A percentile compares a stretch with the other conserved stretches of the same genome.
phyloP scores from a whole-genome alignment of 179 eudicot genomes.

The Corrigiola litoralis region DNA sequence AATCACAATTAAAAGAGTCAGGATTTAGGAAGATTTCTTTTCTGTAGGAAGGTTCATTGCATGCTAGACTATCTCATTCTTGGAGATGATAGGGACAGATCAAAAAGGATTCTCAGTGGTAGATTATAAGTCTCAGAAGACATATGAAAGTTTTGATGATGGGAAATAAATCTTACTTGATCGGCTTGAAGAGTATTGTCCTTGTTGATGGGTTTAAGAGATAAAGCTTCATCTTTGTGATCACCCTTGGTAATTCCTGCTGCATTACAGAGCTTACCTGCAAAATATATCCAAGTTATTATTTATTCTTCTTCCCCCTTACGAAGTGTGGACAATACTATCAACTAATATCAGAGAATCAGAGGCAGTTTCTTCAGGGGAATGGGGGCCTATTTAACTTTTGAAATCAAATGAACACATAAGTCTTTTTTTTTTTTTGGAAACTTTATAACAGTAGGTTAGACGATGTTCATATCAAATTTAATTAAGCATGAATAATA shows the following conservation, averaged over 20 bases:
- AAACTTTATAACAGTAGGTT: too few relatives aligned
- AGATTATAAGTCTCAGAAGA: too few relatives aligned
- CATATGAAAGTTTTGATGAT: too few relatives aligned
- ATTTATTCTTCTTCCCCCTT: not conserved
- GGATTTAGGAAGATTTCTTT: not conserved
- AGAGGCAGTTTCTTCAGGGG: too few relatives aligned
- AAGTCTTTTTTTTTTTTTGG: too few relatives aligned
- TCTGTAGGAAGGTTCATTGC: not conserved
- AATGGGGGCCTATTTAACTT: too few relatives aligned
- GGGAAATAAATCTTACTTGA: slow-evolving; percentile 52
- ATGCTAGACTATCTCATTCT: not conserved
- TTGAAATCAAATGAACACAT: too few relatives aligned
- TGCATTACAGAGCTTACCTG: slow-evolving; percentile 72
- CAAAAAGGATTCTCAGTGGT: not conserved
- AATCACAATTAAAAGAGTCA: too few relatives aligned
- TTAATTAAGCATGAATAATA: too few relatives aligned
- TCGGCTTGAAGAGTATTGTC: slow-evolving; percentile 91
- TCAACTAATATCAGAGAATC: too few relatives aligned
- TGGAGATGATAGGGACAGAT: not conserved
- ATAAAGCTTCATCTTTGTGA: slow-evolving; percentile 87
- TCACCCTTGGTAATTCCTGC: slow-evolving; percentile 72
- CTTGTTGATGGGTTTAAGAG: slow-evolving; percentile 87
- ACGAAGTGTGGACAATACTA: too few relatives aligned
- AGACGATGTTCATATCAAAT: too few relatives aligned
- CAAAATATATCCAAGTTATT: slow-evolving; percentile 1